Evolutionary conservation across 495 filamentous ascomycete genomes (phyloP), one percentile per base, ranked within the genome.

Genomic region (Podospora sp.): DNA sequence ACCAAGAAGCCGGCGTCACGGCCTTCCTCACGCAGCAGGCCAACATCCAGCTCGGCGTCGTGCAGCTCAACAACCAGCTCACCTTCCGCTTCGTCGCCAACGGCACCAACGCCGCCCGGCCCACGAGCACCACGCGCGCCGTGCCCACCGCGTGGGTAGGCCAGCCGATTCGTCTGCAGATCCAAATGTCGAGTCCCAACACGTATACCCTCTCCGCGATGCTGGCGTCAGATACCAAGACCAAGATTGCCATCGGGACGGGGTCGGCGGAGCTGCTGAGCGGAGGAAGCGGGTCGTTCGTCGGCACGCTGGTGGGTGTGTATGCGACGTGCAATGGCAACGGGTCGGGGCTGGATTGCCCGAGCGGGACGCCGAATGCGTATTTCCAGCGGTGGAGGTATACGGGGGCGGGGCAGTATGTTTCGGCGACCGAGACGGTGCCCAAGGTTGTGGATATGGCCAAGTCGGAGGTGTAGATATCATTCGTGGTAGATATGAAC

Each of bases 11-110:
- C 25, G 79, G 79, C 7, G 68, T 81, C 46, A 71, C 76, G 1
- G 72, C 81, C 1, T 85, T 85, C 74, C 73, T 82, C 24, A 80
- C 75, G 20, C 82, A 85, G 68, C 68, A 69, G 57, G 74, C 78
- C 55, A 82, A 82, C 68, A 74, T 83, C 65, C 78, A 84, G 49
- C 69, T 85, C 18, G 81, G 80, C 60, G 64, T 84, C 26, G 79
- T 81, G 20, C 68, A 73, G 5, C 68, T 79, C 12, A 14, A 65
- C 9, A 36, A 27, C 40, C 14, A 63, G 33, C 11, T 64, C 49
- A 0, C 14, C 59, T 78, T 73, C 70, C 80, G 70, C 55, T 56
- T 71, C 26, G 68, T 68, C 25, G 73, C 68, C n/a, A 71, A 60
- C 20, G 69, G 25, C 33, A 20, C 25, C 24, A 25, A 35, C 2